Percentiles rank a stretch among this genome's conserved stretches.
phyloP scores from a whole-genome alignment of 768 basidiomycete genomes.

The Favolaschia claudopus region DNA sequence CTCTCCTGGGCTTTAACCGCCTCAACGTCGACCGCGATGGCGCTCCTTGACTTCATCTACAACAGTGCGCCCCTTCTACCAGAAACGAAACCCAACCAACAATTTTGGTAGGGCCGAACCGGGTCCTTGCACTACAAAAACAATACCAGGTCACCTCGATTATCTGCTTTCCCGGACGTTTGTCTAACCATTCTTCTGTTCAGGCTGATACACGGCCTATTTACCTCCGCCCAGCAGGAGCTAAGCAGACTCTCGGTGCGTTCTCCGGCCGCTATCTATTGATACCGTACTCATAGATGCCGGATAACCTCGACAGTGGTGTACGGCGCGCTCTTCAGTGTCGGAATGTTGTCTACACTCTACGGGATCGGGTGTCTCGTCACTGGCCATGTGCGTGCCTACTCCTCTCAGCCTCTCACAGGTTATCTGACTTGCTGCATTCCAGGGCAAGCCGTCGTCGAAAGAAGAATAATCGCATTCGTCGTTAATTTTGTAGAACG shows the following conservation, averaged over 20 bases:
- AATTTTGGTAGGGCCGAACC: slow-evolving; percentile 16
- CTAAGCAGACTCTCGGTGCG: slow-evolving; percentile 22
- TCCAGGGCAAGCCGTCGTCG: slow-evolving; percentile 15
- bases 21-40: slow-evolving; percentile 26
- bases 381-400: slow-evolving; percentile 27
- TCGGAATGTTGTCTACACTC: slow-evolving; percentile 23
- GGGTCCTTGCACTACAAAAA: slow-evolving; percentile 27
- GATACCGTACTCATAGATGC: not conserved
- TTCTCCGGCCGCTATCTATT: not conserved
- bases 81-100: not conserved
- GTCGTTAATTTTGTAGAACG: slow-evolving; percentile 14
- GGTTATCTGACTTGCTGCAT: not conserved
- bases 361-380: slow-evolving; percentile 29
- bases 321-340: slow-evolving; percentile 22
- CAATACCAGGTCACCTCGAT: slow-evolving; percentile 26
- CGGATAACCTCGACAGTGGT: not conserved
- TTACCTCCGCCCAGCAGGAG: slow-evolving; percentile 28
- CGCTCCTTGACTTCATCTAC: slow-evolving; percentile 27
- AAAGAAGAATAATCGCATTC: slow-evolving; percentile 18
- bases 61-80: slow-evolving; percentile 11
- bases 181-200: not conserved
- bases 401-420: not conserved
- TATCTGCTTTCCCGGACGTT: not conserved
- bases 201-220: slow-evolving; percentile 27
- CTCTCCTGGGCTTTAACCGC: not conserved